These are phyloP conservation scores for Hanseniaspora clermontiae DNA, from an alignment of 805 yeast genomes.

Conservation along the genomic window DNA sequence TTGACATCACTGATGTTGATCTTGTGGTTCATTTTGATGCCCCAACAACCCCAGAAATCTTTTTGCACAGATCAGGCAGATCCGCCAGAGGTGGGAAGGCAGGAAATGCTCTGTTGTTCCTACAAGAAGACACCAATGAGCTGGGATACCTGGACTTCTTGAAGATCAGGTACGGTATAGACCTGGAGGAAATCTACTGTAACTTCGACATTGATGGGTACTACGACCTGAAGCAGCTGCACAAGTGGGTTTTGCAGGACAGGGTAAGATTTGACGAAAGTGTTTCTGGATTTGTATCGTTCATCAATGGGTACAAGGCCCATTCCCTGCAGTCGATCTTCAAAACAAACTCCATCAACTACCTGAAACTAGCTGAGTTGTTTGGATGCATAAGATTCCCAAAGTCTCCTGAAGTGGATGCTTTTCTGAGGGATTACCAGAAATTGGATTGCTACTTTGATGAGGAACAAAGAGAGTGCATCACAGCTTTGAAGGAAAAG, in stretches of 20 bases:
- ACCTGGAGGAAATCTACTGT: slow-evolving; percentile 25
- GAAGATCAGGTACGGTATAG: slow-evolving; percentile 50
- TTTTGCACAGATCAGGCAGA: slow-evolving; percentile 87
- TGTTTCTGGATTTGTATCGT: slow-evolving; percentile 68
- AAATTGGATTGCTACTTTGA: slow-evolving; percentile 34
- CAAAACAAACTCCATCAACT: slow-evolving; percentile 58
- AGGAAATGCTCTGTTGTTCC: slow-evolving; percentile 67
- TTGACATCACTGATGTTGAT: slow-evolving; percentile 91
- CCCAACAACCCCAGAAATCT: slow-evolving; percentile 84
- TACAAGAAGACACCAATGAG: slow-evolving; percentile 58
- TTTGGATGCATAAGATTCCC: slow-evolving; percentile 79
- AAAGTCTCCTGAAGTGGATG: slow-evolving; percentile 77
- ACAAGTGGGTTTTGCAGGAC: slow-evolving; percentile 55
- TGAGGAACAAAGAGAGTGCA: slow-evolving; percentile 31
- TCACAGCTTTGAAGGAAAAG: slow-evolving; percentile 23
- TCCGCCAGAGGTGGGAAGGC: slow-evolving; percentile 83
- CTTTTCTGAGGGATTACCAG: slow-evolving; percentile 17
- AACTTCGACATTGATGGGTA: slow-evolving; percentile 14
- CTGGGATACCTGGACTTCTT: slow-evolving; percentile 70
- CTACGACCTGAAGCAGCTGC: slow-evolving; percentile 15
- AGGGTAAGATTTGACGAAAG: slow-evolving; percentile 74
- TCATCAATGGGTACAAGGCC: slow-evolving; percentile 68
- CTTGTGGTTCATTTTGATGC: slow-evolving; percentile 89
- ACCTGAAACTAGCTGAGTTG: slow-evolving; percentile 54
- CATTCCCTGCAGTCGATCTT: slow-evolving; percentile 84